Evolutionary conservation across 2,329 filamentous ascomycete genomes (phyloP), one percentile per base, ranked within the genome.

Genomic region (Aspergillus melleus): DNA sequence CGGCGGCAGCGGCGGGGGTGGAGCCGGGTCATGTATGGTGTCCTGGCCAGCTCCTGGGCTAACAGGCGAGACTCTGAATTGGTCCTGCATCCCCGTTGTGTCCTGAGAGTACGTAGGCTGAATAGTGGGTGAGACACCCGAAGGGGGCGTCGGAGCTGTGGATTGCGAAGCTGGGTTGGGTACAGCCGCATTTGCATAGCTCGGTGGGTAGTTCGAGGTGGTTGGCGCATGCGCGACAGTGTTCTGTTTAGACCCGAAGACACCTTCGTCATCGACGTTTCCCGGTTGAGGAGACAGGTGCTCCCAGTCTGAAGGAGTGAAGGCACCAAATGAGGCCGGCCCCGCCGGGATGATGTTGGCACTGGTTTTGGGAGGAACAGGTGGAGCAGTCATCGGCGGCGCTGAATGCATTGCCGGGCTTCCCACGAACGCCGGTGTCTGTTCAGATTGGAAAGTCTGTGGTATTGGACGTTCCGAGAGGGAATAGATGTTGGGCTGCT

Each of bases 261-360:
- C 64, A 19, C 64, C 59, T 11, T 64, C 59, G 61, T 79, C 77
- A 55, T 80, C 76, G 47, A 79, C 64, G 22, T 76, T 70, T 26
- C 71, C 75, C 8, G 70, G 68, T 8, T 67, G 66, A n/a, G 70
- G 67, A 5, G 69, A 68, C 58, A 79, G 72, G 64, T 80, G 75
- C 61, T 81, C 79, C 80, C 79, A 81, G 60, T 81, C 80, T 4
- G 80, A 81, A 4, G 79, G 80, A 1, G 74, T 73, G 4, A 78
- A 77, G 49, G 66, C 65, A 1, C 78, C 78, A 36, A 81, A 63
- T 12, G 75, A 76, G 47, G 78, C 77, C 29, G 76, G 54, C 52
- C 67, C 61, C n/a, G 68, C 60, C 14, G 64, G 55, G 19, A 66
- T 58, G 16, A 61, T 36, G 53, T 62, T 64, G n/a, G 67, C 56